Base-by-base conservation (phyloP, 257 asterid genomes). In the Haberlea rhodopensis region DNA sequence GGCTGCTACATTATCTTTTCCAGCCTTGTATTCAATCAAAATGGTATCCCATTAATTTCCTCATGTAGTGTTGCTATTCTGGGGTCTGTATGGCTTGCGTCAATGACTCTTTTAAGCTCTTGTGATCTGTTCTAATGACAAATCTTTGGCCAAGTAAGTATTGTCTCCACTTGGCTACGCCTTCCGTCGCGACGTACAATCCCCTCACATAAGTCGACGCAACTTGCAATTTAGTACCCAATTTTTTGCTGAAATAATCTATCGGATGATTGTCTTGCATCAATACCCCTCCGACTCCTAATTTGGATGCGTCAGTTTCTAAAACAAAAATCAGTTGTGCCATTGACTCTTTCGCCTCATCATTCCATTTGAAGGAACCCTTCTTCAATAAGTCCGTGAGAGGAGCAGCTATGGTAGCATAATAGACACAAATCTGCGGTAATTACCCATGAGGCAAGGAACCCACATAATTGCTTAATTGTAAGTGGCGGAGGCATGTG, bases 81-180 rank as follows among this genome's bases (percentile, higher is more conserved):
- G 57, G 68, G 0, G 58, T 63, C 1, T 63, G 46, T 2, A 49
- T 48, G 2, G 29, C 57, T n/a, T 63, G 58, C 1, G 15, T 8
- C 5, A 63, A 28, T 11, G 51, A 20, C 15, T 64, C 67, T 6
- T 25, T 23, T 3, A 62, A 5, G 9, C 58, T 26, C 48, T 1
- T 6, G 9, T 64, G 60, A 28, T 64, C 69, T 0, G 69, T 48
- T 1, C 51, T 46, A 20, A 63, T 51, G 15, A 63, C 19, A 11
- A 63, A 63, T 0, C 4, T 9, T 5, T 48, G 28, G 6, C 68
- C 68, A 1, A 63, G 4, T 0, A 63, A 8, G 19, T 63, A 63
- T 18, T 63, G 60, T 0, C 59, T 8, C 49, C 68, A 63, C 8
- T 49, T 48, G 0, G 8, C 2, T 0, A 27, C 59, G 0, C 21